Evolutionary conservation across 1,139 yeast species (phyloP).

Genomic region (Spathaspora sp.): DNA sequence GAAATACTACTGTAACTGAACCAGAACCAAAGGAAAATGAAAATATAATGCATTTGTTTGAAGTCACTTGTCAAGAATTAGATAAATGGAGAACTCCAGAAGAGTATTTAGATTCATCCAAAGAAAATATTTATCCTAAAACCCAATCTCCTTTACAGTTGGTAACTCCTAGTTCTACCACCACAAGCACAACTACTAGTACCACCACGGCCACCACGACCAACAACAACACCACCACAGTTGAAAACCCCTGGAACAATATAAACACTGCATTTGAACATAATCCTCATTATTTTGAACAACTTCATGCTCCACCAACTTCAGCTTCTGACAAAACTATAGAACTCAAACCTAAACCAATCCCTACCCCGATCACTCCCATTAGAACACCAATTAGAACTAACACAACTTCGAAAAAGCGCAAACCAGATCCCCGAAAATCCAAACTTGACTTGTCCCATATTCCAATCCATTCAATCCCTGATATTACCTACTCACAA

Average conservation of each 20-base stretch:
- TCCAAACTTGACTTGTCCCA: constrained; percentile 11
- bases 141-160: neutral
- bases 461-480: constrained; percentile 9
- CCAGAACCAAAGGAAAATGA: constrained; percentile 7
- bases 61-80: constrained; percentile 14
- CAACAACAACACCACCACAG: constrained; percentile 2
- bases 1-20: neutral
- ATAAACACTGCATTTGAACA: neutral
- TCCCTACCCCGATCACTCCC: no score
- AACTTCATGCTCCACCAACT: no score
- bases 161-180: neutral
- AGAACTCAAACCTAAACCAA: neutral
- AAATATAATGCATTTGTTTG: constrained; percentile 11
- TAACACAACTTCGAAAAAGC: neutral
- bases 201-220: neutral
- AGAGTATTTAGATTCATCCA: neutral
- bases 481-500: constrained; percentile 12
- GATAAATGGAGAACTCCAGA: constrained; percentile 13
- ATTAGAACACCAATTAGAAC: no score
- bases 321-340: neutral
- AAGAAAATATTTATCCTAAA: neutral
- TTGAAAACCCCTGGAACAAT: constrained; percentile 7
- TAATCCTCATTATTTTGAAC: no score
- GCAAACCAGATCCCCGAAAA: constrained; percentile 6
- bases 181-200: neutral